Evolutionary conservation across 352 stramenopile species (phyloP).

Genomic region (Pseudoperonospora humuli): DNA sequence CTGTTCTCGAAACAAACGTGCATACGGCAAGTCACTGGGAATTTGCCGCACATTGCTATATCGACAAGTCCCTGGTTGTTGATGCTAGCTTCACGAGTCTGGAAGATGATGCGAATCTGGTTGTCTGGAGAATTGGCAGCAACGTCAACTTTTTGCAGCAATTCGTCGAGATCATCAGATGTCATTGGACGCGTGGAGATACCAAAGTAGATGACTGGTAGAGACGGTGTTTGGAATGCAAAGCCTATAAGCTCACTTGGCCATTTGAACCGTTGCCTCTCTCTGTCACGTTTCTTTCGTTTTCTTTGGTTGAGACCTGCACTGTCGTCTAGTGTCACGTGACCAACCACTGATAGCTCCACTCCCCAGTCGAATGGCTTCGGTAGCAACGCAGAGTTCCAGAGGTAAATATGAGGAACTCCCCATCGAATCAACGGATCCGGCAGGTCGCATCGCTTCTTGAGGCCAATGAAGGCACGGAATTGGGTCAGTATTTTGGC

Average conservation of each 20-base stretch:
- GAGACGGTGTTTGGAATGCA: conserved; percentile 10
- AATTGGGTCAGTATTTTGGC: conserved; percentile 42
- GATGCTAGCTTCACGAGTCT: conserved; percentile 33
- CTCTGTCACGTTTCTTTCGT: conserved; percentile 12
- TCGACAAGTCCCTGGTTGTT: neutral
- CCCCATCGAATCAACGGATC: conserved; percentile 36
- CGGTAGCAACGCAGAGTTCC: conserved; percentile 45
- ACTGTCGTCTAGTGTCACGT: conserved; percentile 31
- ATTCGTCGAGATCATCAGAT: conserved; percentile 16
- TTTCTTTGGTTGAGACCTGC: conserved; percentile 15
- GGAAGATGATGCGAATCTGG: conserved; percentile 41
- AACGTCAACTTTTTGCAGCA: conserved; percentile 29
- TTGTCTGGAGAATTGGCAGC: conserved; percentile 11
- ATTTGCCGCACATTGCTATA: too few species aligned
- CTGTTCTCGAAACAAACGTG: too few species aligned
- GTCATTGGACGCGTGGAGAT: conserved; percentile 28
- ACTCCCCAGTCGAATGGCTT: conserved; percentile 55
- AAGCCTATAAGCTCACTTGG: conserved; percentile 6
- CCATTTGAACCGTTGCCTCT: conserved; percentile 13
- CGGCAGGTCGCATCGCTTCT: conserved; percentile 15
- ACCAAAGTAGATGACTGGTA: conserved; percentile 38
- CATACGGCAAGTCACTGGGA: too few species aligned
- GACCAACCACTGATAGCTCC: conserved; percentile 50
- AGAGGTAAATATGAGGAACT: conserved; percentile 69
- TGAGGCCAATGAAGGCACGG: conserved; percentile 34